Base-by-base conservation (phyloP, 2,329 filamentous ascomycete genomes). In the Incumbomyces lentus region DNA sequence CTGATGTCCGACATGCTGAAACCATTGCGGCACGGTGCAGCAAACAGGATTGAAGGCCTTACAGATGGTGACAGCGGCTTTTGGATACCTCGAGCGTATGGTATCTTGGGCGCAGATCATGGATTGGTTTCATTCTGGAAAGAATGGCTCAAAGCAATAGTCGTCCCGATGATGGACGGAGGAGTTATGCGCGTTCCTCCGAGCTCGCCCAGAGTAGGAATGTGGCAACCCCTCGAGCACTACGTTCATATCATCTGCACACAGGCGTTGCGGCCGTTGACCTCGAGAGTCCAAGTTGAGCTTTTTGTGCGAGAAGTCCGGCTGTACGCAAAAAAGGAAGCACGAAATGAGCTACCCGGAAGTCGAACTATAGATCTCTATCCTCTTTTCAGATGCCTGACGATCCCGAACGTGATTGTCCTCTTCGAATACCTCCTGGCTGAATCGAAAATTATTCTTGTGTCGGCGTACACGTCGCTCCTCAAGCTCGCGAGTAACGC, bases 171-270 rank as follows among this genome's bases (percentile, higher is more conserved):
- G 92, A 88, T 82, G 1, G 88, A 94, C 60, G 87, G 90, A 16
- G 80, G 75, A 12, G 74, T 98, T 26, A 68, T 92, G 55, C 78
- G 89, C 47, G 81, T 98, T 6, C 87, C 92, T 6, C 74, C 86
- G 8, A 94, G 84, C 64, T 96, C 90, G 4, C 89, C 92, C 11
- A 86, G 81, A 58, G 81, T 95, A 53, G 92, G 92, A 37, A 80
- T 88, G 61, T 98, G 92, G 92, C 90, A 95, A 63, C 92, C 92
- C 12, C 69, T 98, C 50, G 92, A 98, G 69, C 82, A 89, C 60
- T 98, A 96, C 64, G 89, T 98, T 30, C 83, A 96, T 67, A 96
- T 96, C 63, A 73, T 98, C 30, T 98, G 92, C 67, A 89, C 89
- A 8, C 90, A 96, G 66, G 92, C 92, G 2, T 84, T 93, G 59